A percentile compares a stretch with the other conserved stretches of the same genome.
Conservation (phyloP, 2,329 filamentous ascomycete genomes). For the Neopestalotiopsis clavispora region DNA sequence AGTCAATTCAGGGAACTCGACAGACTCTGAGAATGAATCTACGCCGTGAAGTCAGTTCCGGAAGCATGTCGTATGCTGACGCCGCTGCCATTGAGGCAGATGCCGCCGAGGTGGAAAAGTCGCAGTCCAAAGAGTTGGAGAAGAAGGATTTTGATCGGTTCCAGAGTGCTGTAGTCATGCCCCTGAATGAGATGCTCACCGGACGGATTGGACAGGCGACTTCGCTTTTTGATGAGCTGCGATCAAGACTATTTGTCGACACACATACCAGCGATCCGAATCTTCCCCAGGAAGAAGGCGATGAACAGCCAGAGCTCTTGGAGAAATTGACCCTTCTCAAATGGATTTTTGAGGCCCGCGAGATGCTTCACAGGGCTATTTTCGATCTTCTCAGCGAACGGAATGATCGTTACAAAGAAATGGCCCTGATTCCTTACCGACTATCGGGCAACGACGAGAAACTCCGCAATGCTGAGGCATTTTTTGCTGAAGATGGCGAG, state of each 20-base stretch:
- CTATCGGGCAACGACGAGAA: conserved; percentile 79
- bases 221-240: conserved; percentile 77
- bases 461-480: conserved; percentile 75
- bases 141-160: conserved; percentile 86
- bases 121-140: conserved; percentile 71
- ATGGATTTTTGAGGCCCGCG: conserved; percentile 96
- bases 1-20: conserved; percentile 57
- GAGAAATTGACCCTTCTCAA: conserved; percentile 95
- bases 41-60: conserved; percentile 77
- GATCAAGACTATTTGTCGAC: conserved; percentile 73
- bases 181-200: conserved; percentile 80
- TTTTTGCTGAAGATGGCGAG: conserved; percentile 80
- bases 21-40: conserved; percentile 75
- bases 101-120: conserved; percentile 71
- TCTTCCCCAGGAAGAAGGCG: conserved; percentile 90
- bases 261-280: conserved; percentile 74
- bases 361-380: conserved; percentile 81
- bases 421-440: conserved; percentile 81
- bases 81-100: conserved; percentile 82
- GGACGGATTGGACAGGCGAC: conserved; percentile 76
- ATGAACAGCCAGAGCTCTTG: conserved; percentile 90
- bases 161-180: conserved; percentile 81
- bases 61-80: conserved; percentile 81
- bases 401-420: conserved; percentile 83
- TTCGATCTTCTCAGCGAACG: conserved; percentile 86